Percentiles rank a stretch among this genome's conserved stretches.
phyloP scores from a whole-genome alignment of 2,329 filamentous ascomycete genomes.

The Exophiala sp. region DNA sequence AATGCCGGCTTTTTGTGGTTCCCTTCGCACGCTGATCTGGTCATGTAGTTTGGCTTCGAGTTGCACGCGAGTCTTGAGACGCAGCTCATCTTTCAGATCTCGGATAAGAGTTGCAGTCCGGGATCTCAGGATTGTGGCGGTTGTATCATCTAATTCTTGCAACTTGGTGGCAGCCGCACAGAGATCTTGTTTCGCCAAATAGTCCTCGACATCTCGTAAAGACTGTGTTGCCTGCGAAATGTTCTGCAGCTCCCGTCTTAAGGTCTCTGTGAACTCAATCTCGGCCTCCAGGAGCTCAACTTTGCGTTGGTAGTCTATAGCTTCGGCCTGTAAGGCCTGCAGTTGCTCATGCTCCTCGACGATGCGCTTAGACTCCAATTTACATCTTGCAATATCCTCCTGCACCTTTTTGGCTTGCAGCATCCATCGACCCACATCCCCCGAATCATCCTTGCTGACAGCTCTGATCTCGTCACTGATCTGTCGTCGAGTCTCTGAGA shows the following conservation, averaged over 20 bases:
- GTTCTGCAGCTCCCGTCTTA: conserved; percentile 17
- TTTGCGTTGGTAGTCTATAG: conserved; percentile 55
- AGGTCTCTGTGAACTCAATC: conserved; percentile 52
- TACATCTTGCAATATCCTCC: conserved; percentile 74
- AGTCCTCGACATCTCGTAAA: conserved; percentile 20
- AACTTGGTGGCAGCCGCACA: conserved; percentile 20
- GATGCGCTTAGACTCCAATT: conserved; percentile 73
- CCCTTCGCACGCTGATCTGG: conserved; percentile 16
- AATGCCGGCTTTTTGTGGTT: conserved; percentile 8
- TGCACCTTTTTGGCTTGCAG: conserved; percentile 76
- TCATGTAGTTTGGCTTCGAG: conserved; percentile 16
- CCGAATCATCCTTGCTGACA: conserved; percentile 69
- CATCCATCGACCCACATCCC: conserved; percentile 81
- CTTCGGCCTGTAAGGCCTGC: conserved; percentile 56
- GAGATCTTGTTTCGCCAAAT: conserved; percentile 12
- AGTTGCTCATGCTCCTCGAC: conserved; percentile 68
- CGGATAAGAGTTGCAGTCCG: conserved; percentile 12
- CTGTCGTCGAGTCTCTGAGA: conserved; percentile 48
- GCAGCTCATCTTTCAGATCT: conserved; percentile 21
- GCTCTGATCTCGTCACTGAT: conserved; percentile 60
- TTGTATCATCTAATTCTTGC: conserved; percentile 9
- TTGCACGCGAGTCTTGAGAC: conserved; percentile 17
- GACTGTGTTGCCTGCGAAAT: conserved; percentile 11
- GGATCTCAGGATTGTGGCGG: conserved; percentile 7
- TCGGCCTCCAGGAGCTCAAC: conserved; percentile 53